These are phyloP conservation scores for Tricladium varicosporioides DNA, from an alignment of 2,329 filamentous ascomycete genomes.

Conservation along the genomic window DNA sequence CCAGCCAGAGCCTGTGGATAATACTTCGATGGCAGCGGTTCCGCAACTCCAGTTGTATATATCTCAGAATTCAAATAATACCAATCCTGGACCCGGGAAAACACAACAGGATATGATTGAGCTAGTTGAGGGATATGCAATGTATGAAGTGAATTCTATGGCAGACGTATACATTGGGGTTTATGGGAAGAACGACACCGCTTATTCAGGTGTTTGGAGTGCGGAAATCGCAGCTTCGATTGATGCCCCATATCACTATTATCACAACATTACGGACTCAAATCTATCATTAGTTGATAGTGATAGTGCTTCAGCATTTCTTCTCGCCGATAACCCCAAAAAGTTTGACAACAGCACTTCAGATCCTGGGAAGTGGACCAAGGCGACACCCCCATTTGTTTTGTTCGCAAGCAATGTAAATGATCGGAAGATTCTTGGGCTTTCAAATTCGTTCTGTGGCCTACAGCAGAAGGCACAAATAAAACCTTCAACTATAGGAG, in stretches of 20 bases:
- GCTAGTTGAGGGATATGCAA: conserved; percentile 35
- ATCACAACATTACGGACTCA: conserved; percentile 39
- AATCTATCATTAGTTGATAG: conserved; percentile 78
- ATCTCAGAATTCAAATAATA: conserved; percentile 63
- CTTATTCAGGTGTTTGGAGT: conserved; percentile 63
- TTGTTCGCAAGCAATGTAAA: conserved; percentile 72
- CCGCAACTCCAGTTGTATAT: conserved; percentile 79
- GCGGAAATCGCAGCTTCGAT: conserved; percentile 81
- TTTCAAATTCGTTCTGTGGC: conserved; percentile 82
- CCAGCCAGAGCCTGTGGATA: conserved; percentile 54
- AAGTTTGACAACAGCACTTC: conserved; percentile 42
- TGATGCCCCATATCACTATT: conserved; percentile 73
- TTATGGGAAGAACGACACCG: conserved; percentile 60
- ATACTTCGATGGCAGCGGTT: conserved; percentile 40
- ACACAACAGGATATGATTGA: conserved; percentile 21
- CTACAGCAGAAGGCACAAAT: conserved; percentile 65
- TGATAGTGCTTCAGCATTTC: conserved; percentile 73
- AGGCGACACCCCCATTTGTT: conserved; percentile 63
- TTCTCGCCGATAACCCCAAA: conserved; percentile 76
- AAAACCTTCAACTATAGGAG: conserved; percentile 51
- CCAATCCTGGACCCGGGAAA: conserved; percentile 58
- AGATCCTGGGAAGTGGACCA: conserved; percentile 53
- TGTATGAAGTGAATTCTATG: conserved; percentile 58
- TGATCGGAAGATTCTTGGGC: conserved; percentile 59
- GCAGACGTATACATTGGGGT: conserved; percentile 75